Conservation (phyloP, 2,329 filamentous ascomycete genomes). For the Nemania sp. region DNA sequence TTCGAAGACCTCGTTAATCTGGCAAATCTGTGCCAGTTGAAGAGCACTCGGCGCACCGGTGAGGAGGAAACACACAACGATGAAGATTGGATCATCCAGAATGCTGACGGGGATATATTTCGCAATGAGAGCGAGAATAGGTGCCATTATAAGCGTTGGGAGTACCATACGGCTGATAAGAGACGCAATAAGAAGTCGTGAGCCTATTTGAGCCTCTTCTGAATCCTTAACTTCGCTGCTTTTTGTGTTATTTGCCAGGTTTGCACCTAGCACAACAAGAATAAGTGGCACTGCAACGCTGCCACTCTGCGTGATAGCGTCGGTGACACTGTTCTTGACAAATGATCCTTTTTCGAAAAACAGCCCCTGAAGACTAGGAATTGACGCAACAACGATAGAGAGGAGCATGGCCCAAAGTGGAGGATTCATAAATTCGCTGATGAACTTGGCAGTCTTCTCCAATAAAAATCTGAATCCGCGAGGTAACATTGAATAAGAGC, state of each 20-base stretch:
- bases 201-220: conserved; percentile 70
- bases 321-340: conserved; percentile 88
- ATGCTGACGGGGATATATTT: conserved; percentile 94
- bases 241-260: conserved; percentile 88
- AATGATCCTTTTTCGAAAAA: conserved; percentile 93
- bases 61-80: conserved; percentile 96
- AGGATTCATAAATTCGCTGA: conserved; percentile 97
- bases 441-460: conserved; percentile 60
- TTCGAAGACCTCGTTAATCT: conserved; percentile 96
- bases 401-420: conserved; percentile 96
- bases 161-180: conserved; percentile 89
- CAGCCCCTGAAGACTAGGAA: conserved; percentile 77
- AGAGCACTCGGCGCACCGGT: conserved; percentile 91
- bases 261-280: conserved; percentile 91
- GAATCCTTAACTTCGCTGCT: conserved; percentile 66
- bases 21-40: conserved; percentile 96
- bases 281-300: conserved; percentile 94
- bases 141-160: conserved; percentile 89
- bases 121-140: conserved; percentile 80
- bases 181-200: conserved; percentile 81
- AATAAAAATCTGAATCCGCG: conserved; percentile 33
- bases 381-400: conserved; percentile 87
- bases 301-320: conserved; percentile 81
- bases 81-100: conserved; percentile 94
- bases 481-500: conserved; percentile 22